Evolutionary conservation across 1,139 yeast species (phyloP).

Genomic region (Saccharomyces hybrid): DNA sequence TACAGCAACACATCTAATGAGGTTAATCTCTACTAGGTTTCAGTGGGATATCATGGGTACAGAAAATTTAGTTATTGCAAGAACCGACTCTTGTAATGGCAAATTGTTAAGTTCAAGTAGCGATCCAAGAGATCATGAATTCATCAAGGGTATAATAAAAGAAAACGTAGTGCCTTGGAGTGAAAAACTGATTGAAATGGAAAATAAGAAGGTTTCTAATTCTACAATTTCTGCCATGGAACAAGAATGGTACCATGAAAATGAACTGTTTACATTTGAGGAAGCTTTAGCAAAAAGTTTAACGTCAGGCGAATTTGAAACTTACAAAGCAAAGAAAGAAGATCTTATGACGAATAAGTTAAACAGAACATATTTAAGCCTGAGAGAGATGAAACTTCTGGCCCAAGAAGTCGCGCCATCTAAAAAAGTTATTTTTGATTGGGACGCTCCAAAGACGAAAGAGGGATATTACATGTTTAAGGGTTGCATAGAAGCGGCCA

Average conservation of each 20-base stretch:
- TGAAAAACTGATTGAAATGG: constrained; percentile 41
- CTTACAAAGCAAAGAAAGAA: constrained; percentile 9
- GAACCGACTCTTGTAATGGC: constrained; percentile 56
- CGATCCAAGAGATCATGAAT: constrained; percentile 51
- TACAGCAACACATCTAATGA: constrained; percentile 47
- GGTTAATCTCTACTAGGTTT: constrained; percentile 52
- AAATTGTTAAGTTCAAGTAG: constrained; percentile 46
- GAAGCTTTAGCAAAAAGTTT: constrained; percentile 39
- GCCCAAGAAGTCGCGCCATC: constrained; percentile 33
- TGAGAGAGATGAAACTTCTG: constrained; percentile 23
- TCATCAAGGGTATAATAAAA: constrained; percentile 41
- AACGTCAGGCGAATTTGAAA: constrained; percentile 10
- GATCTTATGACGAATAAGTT: constrained; percentile 4
- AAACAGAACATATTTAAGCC: constrained; percentile 17
- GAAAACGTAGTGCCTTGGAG: constrained; percentile 39
- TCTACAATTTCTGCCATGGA: constrained; percentile 36
- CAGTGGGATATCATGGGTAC: constrained; percentile 62
- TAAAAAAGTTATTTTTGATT: constrained; percentile 39
- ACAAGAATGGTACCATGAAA: constrained; percentile 39
- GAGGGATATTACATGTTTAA: constrained; percentile 49
- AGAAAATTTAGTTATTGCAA: constrained; percentile 50
- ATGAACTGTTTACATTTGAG: constrained; percentile 40
- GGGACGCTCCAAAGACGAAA: constrained; percentile 53
- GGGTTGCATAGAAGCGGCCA: constrained; percentile 47
- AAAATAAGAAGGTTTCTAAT: constrained; percentile 30